These are phyloP conservation scores for Botrytis fabae DNA, from an alignment of 2,329 filamentous ascomycete genomes.

Conservation along the genomic window DNA sequence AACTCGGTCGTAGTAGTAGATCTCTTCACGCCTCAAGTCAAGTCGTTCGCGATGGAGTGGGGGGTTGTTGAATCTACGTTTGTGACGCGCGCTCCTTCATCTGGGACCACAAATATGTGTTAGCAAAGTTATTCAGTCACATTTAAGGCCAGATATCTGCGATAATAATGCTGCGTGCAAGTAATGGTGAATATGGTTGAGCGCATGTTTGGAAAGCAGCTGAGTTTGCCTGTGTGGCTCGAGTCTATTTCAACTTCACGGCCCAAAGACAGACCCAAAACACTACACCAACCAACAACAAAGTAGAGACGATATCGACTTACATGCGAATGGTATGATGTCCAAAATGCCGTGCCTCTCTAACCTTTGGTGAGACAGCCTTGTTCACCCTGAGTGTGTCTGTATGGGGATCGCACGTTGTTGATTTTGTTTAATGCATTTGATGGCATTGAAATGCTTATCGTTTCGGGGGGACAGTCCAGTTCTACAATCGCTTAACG, in stretches of 20 bases:
- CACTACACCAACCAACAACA: conserved; percentile 5
- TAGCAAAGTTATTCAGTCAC: neutral
- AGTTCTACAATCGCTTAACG: conserved; percentile 12
- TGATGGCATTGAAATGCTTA: conserved; percentile 5
- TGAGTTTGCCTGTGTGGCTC: neutral
- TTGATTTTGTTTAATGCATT: conserved; percentile 2
- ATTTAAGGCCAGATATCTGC: neutral
- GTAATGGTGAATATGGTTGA: neutral
- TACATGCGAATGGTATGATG: neutral
- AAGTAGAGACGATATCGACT: neutral
- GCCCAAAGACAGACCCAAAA: conserved; percentile 14
- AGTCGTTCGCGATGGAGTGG: conserved; percentile 7
- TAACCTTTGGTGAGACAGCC: neutral
- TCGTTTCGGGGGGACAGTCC: neutral
- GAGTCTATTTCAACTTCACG: conserved; percentile 18
- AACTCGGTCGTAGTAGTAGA: neutral
- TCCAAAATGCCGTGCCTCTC: neutral
- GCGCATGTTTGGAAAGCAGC: conserved; percentile 11
- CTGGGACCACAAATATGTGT: conserved; percentile 12
- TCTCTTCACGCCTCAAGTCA: neutral
- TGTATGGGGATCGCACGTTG: neutral
- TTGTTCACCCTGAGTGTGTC: neutral
- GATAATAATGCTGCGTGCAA: neutral
- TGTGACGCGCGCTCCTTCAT: neutral
- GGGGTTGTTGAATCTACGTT: conserved; percentile 2